These are phyloP conservation scores for Alternaria burnsii DNA, from an alignment of 2,329 filamentous ascomycete species.

Conservation along the genomic window DNA sequence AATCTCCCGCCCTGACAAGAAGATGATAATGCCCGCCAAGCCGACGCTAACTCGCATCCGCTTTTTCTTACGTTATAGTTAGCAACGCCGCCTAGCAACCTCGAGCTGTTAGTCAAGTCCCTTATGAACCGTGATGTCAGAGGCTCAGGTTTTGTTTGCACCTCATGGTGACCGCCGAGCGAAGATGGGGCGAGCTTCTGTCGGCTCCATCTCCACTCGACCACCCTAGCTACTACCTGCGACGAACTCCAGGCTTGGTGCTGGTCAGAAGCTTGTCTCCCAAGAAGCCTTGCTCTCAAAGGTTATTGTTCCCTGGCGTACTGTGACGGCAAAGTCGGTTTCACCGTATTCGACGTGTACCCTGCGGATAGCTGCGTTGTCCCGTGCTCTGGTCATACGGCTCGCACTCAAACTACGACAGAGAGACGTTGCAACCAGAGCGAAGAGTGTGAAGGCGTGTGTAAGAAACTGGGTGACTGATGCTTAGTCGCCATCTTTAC, in stretches of 20 bases:
- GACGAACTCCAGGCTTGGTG: not conserved
- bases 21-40: not conserved
- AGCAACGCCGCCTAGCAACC: not conserved
- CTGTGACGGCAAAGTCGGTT: not conserved
- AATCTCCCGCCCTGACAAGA: not conserved
- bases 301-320: not conserved
- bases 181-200: conserved; percentile 1
- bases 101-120: conserved; percentile 5
- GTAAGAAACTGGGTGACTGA: not conserved
- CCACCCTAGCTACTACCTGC: not conserved
- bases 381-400: not conserved
- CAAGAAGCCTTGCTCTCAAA: not conserved
- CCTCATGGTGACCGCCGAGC: not conserved
- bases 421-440: not conserved
- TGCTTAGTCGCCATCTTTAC: not conserved
- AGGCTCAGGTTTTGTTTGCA: not conserved
- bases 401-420: not conserved
- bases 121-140: conserved; percentile 12
- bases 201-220: not conserved
- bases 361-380: not conserved
- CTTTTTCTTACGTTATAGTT: conserved; percentile 20
- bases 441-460: not conserved
- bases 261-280: not conserved
- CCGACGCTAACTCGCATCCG: conserved; percentile 6
- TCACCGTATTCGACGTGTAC: not conserved